A percentile compares a stretch with the other conserved stretches of the same genome.
phyloP scores from a whole-genome alignment of 495 filamentous ascomycete genomes.

The Penicillium ucsense region DNA sequence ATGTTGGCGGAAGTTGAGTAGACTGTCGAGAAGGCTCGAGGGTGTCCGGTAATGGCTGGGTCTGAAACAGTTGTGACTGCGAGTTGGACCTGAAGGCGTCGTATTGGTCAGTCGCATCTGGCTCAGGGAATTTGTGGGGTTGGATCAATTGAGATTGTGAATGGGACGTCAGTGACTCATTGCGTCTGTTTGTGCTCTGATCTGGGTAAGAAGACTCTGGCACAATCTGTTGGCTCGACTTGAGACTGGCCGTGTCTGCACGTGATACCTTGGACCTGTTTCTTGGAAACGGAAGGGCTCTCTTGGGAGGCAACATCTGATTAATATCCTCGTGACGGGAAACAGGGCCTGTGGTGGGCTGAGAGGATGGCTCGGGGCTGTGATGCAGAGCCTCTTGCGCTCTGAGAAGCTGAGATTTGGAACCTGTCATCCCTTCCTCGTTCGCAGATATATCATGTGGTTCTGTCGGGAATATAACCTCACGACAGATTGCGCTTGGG shows the following conservation, averaged over 20 bases:
- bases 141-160: neutral
- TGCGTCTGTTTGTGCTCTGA: neutral
- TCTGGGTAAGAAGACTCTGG: slow-evolving; percentile 1
- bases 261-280: slow-evolving; percentile 12
- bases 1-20: neutral
- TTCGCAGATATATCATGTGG: too few species aligned
- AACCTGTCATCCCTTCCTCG: too few species aligned
- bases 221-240: neutral
- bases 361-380: neutral
- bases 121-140: too few species aligned
- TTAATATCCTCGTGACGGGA: slow-evolving; percentile 23
- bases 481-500: too few species aligned
- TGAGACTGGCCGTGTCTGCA: neutral
- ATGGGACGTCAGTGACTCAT: slow-evolving; percentile 3
- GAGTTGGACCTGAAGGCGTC: too few species aligned
- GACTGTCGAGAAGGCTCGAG: neutral
- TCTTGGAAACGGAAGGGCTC: slow-evolving; percentile 34
- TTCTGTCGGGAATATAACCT: too few species aligned
- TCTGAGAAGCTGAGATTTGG: too few species aligned
- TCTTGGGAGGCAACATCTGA: slow-evolving; percentile 35
- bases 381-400: too few species aligned
- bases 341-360: slow-evolving; percentile 7
- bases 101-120: too few species aligned
- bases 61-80: neutral
- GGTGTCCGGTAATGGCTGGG: slow-evolving; percentile 3